Base-by-base conservation (phyloP, 1,284 basidiomycete genomes). In the Pseudozyma hubeiensis region DNA sequence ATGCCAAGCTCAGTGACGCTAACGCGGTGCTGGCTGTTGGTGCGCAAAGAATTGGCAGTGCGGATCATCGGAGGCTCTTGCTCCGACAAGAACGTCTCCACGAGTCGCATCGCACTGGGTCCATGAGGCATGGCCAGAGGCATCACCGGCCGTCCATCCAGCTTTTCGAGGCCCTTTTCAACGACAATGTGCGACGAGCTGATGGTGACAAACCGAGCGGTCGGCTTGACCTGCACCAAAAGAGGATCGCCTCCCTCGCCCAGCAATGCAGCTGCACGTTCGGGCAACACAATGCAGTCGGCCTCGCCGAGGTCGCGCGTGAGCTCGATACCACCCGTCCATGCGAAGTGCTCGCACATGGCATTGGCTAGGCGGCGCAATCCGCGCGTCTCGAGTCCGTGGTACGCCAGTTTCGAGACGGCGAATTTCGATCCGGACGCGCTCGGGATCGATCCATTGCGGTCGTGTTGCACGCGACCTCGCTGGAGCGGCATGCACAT, bases 81-180 rank as follows among this genome's bases (percentile, higher is more conserved):
- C 7, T 68, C 64, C 17, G 53, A 49, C 40, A 79, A 47, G 50
- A 70, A 77, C 2, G 56, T 68, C 39, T 73, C 67, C 57, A 79
- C 56, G 31, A 68, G 39, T 35, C 69, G 53, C 29, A 79, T 34
- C 49, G 64, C 53, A 33, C 62, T 66, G 3, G 68, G 78, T 4
- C 78, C 78, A 37, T 78, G 77, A 9, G 78, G 78, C 64, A 71
- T 62, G 24, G 40, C 45, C 51, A 79, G 56, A 4, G 68, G 65
- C 37, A 69, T 49, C 48, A 68, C 54, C 14, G 64, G 53, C 7
- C 62, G 59, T n/a, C 63, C 60, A 19, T 71, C 59, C 24, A 71
- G 40, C 43, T 55, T 55, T 43, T 62, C 62, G 4, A 69, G 16
- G 6, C 53, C 58, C 29, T 45, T 48, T 13, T 58, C 58, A 24